Base-by-base conservation (phyloP, 2,329 filamentous ascomycete species). In the Lachnum nothofagi region DNA sequence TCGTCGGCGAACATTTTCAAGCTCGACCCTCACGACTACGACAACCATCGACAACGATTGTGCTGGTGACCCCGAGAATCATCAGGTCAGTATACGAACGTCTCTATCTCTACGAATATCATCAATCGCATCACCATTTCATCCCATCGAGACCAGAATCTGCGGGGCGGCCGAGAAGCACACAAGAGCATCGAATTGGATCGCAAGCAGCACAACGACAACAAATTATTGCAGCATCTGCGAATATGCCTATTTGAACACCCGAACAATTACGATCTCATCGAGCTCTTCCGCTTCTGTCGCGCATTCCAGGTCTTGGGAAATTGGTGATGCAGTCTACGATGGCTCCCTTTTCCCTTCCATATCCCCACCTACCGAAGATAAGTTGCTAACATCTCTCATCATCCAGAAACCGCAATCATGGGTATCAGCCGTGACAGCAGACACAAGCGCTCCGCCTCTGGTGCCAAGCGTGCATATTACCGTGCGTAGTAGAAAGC, bases 341-440 rank as follows among this genome's bases (percentile, higher is more conserved):
- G 10, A 22, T 27, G 43, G 34, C 44, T 37, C 16, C 27, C 23
- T n/a, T 20, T 19, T 19, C 8, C 34, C 24, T 25, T 23, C 16
- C 6, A 4, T 42, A 33, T 25, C 24, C 19, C 41, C 34, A 14
- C 25, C 17, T 31, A 7, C 14, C 29, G 29, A 48, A 34, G 27
- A 52, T 48, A 34, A 20, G 38, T 42, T 51, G 58, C 63, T 65
- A 62, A 62, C 53, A 57, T 51, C 52, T 62, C 50, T 52, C 49
- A 55, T 53, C 48, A 62, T 67, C 61, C 73, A 85, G 79, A 79
- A 78, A 79, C 78, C 77, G 84, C 83, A 86, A 88, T 85, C 79
- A 91, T 91, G 87, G 88, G 93, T 98, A 97, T 98, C 81, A 96
- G 91, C 78, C 88, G 93, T 81, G 91, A 97, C 80, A 95, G 90